A percentile compares a stretch with the other conserved stretches of the same genome.
Evolutionary conservation across 2,329 filamentous ascomycete genomes (phyloP).

Genomic region (Lojkania enalia): DNA sequence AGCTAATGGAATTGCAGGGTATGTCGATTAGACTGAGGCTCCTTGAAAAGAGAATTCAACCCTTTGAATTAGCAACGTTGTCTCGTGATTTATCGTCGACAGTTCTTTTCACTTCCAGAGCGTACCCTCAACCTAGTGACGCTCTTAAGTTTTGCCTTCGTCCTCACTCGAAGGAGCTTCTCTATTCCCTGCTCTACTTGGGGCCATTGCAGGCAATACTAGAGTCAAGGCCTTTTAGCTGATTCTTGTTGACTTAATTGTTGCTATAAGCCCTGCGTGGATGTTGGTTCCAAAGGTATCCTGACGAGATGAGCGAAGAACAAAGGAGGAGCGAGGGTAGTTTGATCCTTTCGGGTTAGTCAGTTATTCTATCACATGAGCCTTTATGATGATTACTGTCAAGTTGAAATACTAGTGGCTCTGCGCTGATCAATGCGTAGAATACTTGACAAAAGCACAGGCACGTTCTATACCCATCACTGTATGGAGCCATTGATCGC

Average conservation of each 20-base stretch:
- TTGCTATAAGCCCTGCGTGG: conserved; percentile 26
- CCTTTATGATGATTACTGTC: no score
- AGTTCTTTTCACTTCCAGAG: neutral
- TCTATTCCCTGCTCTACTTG: conserved; percentile 60
- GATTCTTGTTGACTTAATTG: conserved; percentile 25
- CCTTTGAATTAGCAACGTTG: conserved; percentile 52
- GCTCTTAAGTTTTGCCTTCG: conserved; percentile 55
- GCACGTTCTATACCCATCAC: no score
- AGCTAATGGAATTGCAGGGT: conserved; percentile 44
- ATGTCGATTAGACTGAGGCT: conserved; percentile 59
- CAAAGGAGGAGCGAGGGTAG: no score
- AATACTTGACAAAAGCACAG: no score
- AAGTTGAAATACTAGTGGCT: no score
- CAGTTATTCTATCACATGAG: no score
- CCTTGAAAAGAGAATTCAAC: conserved; percentile 53
- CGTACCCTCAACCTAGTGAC: neutral
- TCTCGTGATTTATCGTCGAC: neutral
- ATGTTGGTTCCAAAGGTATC: conserved; percentile 22
- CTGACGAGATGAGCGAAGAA: conserved; percentile 18
- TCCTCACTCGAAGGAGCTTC: conserved; percentile 61
- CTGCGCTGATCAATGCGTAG: no score
- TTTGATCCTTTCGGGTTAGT: no score
- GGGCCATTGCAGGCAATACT: conserved; percentile 46
- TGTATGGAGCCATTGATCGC: no score
- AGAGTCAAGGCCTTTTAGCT: conserved; percentile 30